phyloP scores from a whole-genome alignment of 768 basidiomycete genomes.

The Cystofilobasidium macerans region DNA sequence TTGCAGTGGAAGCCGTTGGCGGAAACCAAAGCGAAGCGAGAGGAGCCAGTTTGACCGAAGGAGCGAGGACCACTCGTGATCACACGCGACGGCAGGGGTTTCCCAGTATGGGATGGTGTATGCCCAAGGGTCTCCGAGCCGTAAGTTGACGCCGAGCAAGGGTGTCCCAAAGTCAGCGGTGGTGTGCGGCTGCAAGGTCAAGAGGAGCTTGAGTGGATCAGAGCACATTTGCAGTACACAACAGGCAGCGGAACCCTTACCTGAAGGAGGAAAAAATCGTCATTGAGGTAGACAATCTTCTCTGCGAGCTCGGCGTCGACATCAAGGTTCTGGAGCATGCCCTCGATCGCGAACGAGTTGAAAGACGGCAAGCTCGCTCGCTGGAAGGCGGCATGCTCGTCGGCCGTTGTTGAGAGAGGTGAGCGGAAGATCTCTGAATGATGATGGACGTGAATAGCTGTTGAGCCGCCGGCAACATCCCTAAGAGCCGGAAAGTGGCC shows the following conservation, averaged over 20 bases:
- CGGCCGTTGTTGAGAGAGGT: neutral
- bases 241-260: no score
- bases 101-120: slow-evolving; percentile 6
- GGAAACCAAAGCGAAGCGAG: neutral
- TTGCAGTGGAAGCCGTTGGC: neutral
- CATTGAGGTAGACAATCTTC: slow-evolving; percentile 14
- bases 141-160: slow-evolving; percentile 6
- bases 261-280: slow-evolving; percentile 24
- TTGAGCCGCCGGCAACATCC: neutral
- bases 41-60: slow-evolving; percentile 19
- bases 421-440: slow-evolving; percentile 18
- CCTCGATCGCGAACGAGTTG: slow-evolving; percentile 26
- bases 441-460: slow-evolving; percentile 1
- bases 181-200: no score
- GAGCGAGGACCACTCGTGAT: slow-evolving; percentile 26
- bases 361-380: slow-evolving; percentile 1
- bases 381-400: neutral
- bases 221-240: no score
- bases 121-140: neutral
- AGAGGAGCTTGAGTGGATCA: no score
- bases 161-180: slow-evolving; percentile 14
- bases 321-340: slow-evolving; percentile 10
- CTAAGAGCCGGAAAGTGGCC: neutral
- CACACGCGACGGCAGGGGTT: slow-evolving; percentile 9
- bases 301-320: neutral